Evolutionary conservation across 768 basidiomycete species (phyloP).

Genomic region (Suillus sp.): DNA sequence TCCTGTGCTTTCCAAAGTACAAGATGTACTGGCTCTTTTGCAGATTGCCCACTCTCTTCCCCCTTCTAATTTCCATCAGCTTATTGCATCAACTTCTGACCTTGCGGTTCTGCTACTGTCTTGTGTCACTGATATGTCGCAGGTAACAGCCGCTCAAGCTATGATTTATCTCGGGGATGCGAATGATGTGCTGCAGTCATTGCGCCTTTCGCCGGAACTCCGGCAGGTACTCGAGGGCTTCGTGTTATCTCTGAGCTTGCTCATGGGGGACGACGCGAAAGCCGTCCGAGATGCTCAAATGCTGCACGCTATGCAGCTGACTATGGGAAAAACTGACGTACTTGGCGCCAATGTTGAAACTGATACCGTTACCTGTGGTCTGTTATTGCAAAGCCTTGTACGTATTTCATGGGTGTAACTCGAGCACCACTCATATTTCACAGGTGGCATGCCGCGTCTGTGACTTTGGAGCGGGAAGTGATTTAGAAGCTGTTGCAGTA

Average conservation of each 20-base stretch:
- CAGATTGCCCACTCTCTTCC: constrained; percentile 55
- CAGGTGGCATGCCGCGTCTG: constrained; percentile 62
- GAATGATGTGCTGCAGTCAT: constrained; percentile 53
- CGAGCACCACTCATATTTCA: constrained; percentile 11
- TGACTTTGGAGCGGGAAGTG: constrained; percentile 65
- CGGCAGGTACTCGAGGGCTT: constrained; percentile 63
- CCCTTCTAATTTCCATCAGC: constrained; percentile 54
- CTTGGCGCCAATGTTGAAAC: constrained; percentile 60
- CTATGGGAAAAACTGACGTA: constrained; percentile 58
- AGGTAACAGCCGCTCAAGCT: constrained; percentile 63
- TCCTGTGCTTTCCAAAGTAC: constrained; percentile 53
- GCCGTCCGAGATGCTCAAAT: constrained; percentile 70
- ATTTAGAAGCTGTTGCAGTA: constrained; percentile 50
- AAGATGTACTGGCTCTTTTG: constrained; percentile 62
- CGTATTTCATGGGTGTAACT: constrained; percentile 22
- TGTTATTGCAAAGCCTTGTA: constrained; percentile 65
- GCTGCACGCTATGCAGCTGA: constrained; percentile 63
- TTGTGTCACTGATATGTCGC: constrained; percentile 60
- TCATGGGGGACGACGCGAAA: constrained; percentile 71
- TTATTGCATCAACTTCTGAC: constrained; percentile 61
- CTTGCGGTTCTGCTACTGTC: constrained; percentile 63
- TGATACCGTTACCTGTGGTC: constrained; percentile 64
- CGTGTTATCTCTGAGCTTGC: constrained; percentile 55
- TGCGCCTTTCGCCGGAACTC: constrained; percentile 52
- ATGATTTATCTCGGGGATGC: constrained; percentile 50